These are phyloP conservation scores for Trichophyton benhamiae DNA, from an alignment of 2,329 filamentous ascomycete genomes.

Conservation along the genomic window DNA sequence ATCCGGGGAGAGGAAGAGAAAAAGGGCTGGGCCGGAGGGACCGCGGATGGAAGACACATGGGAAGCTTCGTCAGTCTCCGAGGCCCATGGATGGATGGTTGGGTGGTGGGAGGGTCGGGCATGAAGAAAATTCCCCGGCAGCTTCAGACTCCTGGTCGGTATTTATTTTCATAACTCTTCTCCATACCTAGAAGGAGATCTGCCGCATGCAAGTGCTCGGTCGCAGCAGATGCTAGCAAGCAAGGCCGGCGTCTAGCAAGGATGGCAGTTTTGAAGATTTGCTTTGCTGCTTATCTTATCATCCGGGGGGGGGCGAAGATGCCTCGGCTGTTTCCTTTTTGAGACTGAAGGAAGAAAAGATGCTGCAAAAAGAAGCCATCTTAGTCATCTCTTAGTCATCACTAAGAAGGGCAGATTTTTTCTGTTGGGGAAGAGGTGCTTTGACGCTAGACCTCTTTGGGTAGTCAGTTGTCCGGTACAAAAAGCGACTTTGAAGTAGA, in stretches of 20 bases:
- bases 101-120: no score
- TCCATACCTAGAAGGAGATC: no score
- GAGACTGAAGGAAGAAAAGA: background rate
- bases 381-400: constrained; percentile 1
- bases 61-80: background rate
- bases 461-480: background rate
- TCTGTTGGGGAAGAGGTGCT: constrained; percentile 1
- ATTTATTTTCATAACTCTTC: no score
- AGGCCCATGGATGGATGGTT: background rate
- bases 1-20: background rate
- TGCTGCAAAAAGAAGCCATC: no score
- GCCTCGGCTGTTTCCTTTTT: background rate
- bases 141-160: background rate
- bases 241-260: background rate
- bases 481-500: background rate
- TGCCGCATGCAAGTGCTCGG: no score
- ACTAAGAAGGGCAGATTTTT: background rate
- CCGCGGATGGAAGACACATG: background rate
- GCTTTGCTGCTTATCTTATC: background rate
- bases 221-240: background rate
- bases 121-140: background rate
- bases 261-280: background rate
- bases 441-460: background rate
- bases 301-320: background rate
- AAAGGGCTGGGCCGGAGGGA: background rate